Percentiles rank a stretch among this genome's conserved stretches.
Conservation (phyloP, 495 filamentous ascomycete species). For the Hyaloscypha variabilis region DNA sequence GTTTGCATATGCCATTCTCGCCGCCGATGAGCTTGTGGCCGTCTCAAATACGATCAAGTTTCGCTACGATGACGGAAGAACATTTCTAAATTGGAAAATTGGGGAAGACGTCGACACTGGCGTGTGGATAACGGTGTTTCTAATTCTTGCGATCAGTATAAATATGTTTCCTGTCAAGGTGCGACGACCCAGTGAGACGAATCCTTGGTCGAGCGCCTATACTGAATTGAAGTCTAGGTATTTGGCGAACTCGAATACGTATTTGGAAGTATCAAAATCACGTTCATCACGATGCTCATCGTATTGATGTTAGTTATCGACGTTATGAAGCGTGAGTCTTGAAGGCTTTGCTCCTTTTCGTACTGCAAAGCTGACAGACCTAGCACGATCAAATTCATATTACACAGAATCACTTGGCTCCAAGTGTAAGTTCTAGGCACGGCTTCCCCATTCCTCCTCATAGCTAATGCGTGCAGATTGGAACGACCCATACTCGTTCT, state of each 20-base stretch:
- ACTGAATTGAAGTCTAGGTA: constrained; percentile 26
- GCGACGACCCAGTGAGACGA: constrained; percentile 13
- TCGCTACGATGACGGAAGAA: constrained; percentile 43
- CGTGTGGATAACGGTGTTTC: constrained; percentile 44
- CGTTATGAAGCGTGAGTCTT: constrained; percentile 35
- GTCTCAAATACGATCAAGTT: constrained; percentile 48
- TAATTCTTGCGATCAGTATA: constrained; percentile 41
- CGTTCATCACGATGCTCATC: constrained; percentile 49
- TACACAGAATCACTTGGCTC: constrained; percentile 36
- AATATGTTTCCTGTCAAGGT: constrained; percentile 50
- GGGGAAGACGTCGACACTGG: constrained; percentile 41
- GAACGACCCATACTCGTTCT: constrained; percentile 41
- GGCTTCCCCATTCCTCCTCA: constrained; percentile 6
- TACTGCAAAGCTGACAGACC: neutral
- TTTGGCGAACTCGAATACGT: constrained; percentile 54
- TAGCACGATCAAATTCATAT: constrained; percentile 38
- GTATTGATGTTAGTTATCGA: constrained; percentile 41
- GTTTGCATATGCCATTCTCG: constrained; percentile 44
- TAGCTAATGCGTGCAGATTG: constrained; percentile 29
- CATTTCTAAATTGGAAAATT: constrained; percentile 40
- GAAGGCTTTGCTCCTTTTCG: neutral
- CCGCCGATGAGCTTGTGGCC: constrained; percentile 46
- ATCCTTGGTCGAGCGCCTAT: neutral
- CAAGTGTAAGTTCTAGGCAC: constrained; percentile 33
- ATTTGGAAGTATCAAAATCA: constrained; percentile 48